These are phyloP conservation scores for Gnaphalium uliginosum DNA, from an alignment of 129 eudicot species.

Conservation along the genomic window DNA sequence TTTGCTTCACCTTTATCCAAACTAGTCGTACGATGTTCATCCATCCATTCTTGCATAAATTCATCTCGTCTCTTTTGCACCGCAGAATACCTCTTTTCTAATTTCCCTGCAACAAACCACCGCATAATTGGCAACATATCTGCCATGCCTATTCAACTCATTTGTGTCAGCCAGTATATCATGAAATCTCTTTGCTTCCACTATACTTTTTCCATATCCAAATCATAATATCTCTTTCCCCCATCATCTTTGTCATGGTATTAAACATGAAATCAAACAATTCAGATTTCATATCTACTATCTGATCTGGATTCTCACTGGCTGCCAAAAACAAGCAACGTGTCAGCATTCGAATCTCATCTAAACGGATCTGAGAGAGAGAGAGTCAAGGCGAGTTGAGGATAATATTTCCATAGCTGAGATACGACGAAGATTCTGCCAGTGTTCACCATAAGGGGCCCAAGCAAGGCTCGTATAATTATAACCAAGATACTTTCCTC, in stretches of 20 bases:
- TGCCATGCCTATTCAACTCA: constrained; percentile 18
- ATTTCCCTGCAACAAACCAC: constrained; percentile 37
- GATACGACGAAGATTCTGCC: constrained; percentile 50
- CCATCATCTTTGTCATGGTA: constrained; percentile 39
- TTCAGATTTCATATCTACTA: constrained; percentile 34
- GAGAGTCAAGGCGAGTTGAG: constrained; percentile 41
- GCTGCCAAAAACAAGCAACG: constrained; percentile 15
- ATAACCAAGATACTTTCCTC: constrained; percentile 43
- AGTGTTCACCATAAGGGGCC: constrained; percentile 54
- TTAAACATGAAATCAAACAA: constrained; percentile 30
- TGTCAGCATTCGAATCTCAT: constrained; percentile 18
- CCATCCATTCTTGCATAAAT: constrained; percentile 44
- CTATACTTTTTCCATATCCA: constrained; percentile 25
- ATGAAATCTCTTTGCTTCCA: constrained; percentile 31
- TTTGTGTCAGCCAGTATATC: constrained; percentile 10
- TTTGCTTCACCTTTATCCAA: constrained; percentile 4
- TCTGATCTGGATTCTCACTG: constrained; percentile 2
- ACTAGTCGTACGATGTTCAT: constrained; percentile 29
- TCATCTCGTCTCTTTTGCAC: constrained; percentile 41
- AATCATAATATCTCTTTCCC: constrained; percentile 33
- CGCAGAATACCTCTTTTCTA: constrained; percentile 30
- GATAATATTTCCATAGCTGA: constrained; percentile 46
- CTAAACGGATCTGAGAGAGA: constrained; percentile 35
- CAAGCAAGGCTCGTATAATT: constrained; percentile 36
- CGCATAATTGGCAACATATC: constrained; percentile 50